Percentiles rank a stretch among this genome's conserved stretches.
phyloP scores from a whole-genome alignment of 345 rosid species.

The Camelina sativa region DNA sequence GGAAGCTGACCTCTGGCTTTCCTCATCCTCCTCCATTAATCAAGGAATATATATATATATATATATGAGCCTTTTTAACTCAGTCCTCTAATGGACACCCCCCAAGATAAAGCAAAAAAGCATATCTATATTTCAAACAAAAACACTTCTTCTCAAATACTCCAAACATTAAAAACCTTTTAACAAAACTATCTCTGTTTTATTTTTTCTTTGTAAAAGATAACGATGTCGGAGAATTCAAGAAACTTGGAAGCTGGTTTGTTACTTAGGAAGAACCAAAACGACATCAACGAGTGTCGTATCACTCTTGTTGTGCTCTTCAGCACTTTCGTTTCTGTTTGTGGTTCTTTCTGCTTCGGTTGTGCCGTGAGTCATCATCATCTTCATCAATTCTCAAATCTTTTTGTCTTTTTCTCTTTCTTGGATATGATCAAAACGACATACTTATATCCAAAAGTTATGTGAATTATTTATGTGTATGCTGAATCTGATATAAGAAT shows the following conservation, averaged over 20 bases:
- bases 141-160: neutral
- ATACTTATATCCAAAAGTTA: neutral
- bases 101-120: neutral
- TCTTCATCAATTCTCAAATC: neutral
- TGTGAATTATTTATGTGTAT: neutral
- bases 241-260: conserved; percentile 41
- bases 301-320: conserved; percentile 40
- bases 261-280: conserved; percentile 34
- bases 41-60: conserved; percentile 44
- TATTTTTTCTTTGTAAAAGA: neutral
- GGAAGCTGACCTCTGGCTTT: conserved; percentile 37
- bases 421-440: neutral
- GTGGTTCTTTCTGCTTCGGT: conserved; percentile 51
- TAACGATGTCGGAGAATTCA: conserved; percentile 39
- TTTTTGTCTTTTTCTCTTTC: neutral
- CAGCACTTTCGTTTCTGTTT: conserved; percentile 49
- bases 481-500: neutral
- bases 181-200: neutral
- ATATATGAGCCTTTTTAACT: neutral
- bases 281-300: conserved; percentile 45
- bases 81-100: conserved; percentile 15
- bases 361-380: conserved; percentile 42
- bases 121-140: neutral
- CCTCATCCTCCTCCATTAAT: conserved; percentile 42
- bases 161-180: too few species aligned